Percentiles rank a stretch among this genome's conserved stretches.
Evolutionary conservation across 441 rosid species (phyloP).

Genomic region (Jatropha podagrica): DNA sequence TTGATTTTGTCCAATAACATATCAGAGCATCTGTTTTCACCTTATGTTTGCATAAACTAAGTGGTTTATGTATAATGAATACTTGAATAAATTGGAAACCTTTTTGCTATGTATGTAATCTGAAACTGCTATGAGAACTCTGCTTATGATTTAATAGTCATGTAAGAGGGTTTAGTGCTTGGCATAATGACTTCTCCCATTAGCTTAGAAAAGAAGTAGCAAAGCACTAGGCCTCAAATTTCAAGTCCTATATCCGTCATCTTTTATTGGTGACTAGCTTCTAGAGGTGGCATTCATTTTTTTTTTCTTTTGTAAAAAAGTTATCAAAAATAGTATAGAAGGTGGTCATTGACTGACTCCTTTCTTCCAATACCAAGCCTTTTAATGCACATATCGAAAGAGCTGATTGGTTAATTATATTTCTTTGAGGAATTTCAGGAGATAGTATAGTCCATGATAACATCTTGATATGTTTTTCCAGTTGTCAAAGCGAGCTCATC

Average conservation of each 20-base stretch:
- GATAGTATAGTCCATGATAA: not conserved
- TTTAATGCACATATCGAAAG: not conserved
- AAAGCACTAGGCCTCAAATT: not conserved
- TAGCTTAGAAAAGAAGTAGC: not conserved
- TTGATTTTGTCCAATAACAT: not conserved
- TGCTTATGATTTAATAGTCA: not conserved
- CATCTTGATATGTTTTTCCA: not conserved
- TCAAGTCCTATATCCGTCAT: not conserved
- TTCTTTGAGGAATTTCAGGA: not conserved
- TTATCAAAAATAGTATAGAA: not conserved
- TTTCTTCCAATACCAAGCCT: constrained; percentile 1
- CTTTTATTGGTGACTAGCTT: not conserved
- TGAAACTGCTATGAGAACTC: not conserved
- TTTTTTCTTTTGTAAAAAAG: not conserved
- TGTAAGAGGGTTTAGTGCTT: not conserved
- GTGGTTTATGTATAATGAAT: not conserved
- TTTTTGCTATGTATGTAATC: not conserved
- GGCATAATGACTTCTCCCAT: not conserved
- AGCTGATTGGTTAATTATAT: not conserved
- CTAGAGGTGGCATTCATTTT: not conserved
- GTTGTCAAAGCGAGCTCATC: not conserved
- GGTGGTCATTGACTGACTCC: not conserved
- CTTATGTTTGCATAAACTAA: not conserved
- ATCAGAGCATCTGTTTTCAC: not conserved
- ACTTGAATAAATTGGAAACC: not conserved